These are phyloP conservation scores for Epichloe elymi DNA, from an alignment of 2,329 filamentous ascomycete genomes.

Conservation along the genomic window DNA sequence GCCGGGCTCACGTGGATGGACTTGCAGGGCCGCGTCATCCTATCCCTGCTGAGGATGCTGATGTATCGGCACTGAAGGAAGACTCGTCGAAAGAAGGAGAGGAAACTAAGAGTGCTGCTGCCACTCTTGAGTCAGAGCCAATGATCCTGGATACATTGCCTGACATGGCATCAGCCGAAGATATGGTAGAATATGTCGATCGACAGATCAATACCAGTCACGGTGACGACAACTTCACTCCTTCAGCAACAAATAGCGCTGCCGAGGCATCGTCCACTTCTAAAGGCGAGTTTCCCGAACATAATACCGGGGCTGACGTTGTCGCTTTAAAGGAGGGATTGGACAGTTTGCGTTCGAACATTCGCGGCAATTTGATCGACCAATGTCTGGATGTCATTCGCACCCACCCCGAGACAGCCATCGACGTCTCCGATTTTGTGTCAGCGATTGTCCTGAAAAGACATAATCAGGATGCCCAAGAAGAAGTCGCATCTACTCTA, in stretches of 20 bases:
- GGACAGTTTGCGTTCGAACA: constrained; percentile 57
- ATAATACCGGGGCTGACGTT: constrained; percentile 8
- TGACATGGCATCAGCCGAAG: constrained; percentile 2
- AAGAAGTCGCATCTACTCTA: constrained; percentile 70
- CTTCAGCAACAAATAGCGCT: constrained; percentile 5
- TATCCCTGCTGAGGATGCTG: constrained; percentile 48
- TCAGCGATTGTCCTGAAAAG: constrained; percentile 53
- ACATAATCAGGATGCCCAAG: constrained; percentile 40
- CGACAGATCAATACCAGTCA: background rate
- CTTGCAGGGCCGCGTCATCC: constrained; percentile 50
- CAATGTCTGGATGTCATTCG: constrained; percentile 83
- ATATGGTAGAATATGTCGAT: constrained; percentile 3
- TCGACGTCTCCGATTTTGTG: constrained; percentile 83
- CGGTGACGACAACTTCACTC: background rate
- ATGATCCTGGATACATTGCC: constrained; percentile 25
- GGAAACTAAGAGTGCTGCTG: constrained; percentile 12
- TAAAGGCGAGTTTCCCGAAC: constrained; percentile 8
- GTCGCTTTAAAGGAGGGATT: constrained; percentile 55
- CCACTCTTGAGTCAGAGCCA: constrained; percentile 19
- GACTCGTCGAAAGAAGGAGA: constrained; percentile 11
- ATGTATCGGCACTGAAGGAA: constrained; percentile 20
- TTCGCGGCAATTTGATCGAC: constrained; percentile 71
- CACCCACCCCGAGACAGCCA: constrained; percentile 74
- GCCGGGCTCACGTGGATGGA: constrained; percentile 45
- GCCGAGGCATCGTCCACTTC: background rate